Conservation (phyloP, 2,329 filamentous ascomycete species). For the Myriosclerotinia curreyana region DNA sequence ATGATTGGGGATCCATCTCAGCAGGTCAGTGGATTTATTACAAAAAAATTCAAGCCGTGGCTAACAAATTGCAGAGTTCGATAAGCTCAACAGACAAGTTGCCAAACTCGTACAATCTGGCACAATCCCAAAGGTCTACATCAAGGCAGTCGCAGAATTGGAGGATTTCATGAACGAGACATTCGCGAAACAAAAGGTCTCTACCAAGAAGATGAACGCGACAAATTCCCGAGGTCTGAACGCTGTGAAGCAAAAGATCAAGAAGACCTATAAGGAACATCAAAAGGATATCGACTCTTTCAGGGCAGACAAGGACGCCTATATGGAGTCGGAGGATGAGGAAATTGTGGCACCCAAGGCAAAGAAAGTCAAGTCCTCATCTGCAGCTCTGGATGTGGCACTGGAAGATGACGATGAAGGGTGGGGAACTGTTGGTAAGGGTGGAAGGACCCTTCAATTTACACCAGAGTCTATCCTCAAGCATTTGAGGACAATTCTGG, state of each 20-base stretch:
- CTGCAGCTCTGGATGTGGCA: slow-evolving; percentile 50
- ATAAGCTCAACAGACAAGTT: slow-evolving; percentile 88
- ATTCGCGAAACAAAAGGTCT: slow-evolving; percentile 91
- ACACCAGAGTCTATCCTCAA: slow-evolving; percentile 98
- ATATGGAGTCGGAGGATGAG: slow-evolving; percentile 81
- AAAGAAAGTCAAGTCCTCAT: slow-evolving; percentile 51
- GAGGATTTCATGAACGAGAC: slow-evolving; percentile 95
- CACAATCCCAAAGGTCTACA: slow-evolving; percentile 83
- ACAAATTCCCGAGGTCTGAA: slow-evolving; percentile 92
- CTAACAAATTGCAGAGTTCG: slow-evolving; percentile 65
- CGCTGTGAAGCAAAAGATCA: slow-evolving; percentile 95
- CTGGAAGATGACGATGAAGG: slow-evolving; percentile 71
- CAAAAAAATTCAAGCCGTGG: slow-evolving; percentile 31
- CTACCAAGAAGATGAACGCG: slow-evolving; percentile 98
- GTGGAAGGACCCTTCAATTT: slow-evolving; percentile 84
- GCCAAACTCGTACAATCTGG: slow-evolving; percentile 73
- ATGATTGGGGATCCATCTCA: slow-evolving; percentile 92
- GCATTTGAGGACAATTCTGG: slow-evolving; percentile 87
- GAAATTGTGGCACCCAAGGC: slow-evolving; percentile 54
- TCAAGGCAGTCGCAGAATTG: slow-evolving; percentile 88
- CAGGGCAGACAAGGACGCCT: slow-evolving; percentile 78
- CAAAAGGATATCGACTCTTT: slow-evolving; percentile 83
- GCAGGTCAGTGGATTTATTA: slow-evolving; percentile 58
- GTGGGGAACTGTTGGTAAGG: slow-evolving; percentile 84
- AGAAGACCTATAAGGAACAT: slow-evolving; percentile 98